Evolutionary conservation across 2,329 filamentous ascomycete genomes (phyloP).

Genomic region (Sphaerulina vaccinii): DNA sequence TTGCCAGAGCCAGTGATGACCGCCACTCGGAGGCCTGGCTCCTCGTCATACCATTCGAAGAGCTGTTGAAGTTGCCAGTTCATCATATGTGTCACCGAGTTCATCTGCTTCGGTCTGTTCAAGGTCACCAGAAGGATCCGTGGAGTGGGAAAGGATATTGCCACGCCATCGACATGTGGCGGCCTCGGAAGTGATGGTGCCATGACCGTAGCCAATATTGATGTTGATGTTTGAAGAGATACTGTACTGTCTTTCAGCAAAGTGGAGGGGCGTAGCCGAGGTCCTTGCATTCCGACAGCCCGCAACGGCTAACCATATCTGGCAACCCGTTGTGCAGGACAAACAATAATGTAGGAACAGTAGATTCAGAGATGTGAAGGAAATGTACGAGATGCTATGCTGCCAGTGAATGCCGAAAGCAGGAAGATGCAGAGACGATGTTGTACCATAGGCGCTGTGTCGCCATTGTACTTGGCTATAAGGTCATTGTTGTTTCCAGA

Average conservation of each 20-base stretch:
- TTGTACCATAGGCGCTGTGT: neutral
- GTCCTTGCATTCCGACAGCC: no score
- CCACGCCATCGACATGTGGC: slow-evolving; percentile 21
- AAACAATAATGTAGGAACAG: no score
- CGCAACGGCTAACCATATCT: no score
- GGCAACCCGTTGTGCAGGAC: no score
- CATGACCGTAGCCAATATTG: no score
- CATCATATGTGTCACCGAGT: slow-evolving; percentile 43
- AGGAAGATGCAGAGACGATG: no score
- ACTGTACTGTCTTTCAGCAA: no score
- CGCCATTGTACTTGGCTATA: neutral
- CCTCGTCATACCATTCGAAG: slow-evolving; percentile 54
- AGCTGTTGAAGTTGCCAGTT: slow-evolving; percentile 51
- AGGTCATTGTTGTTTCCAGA: slow-evolving; percentile 19
- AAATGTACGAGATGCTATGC: no score
- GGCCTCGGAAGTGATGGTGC: slow-evolving; percentile 3
- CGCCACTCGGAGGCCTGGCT: slow-evolving; percentile 28
- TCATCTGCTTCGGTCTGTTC: slow-evolving; percentile 49
- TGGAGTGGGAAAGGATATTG: slow-evolving; percentile 46
- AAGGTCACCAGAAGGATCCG: slow-evolving; percentile 53
- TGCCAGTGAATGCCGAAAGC: no score
- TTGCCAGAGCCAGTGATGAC: slow-evolving; percentile 54
- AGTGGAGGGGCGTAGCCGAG: no score
- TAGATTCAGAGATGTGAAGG: no score
- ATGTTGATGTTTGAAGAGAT: no score